These are phyloP conservation scores for Saraca asoca DNA, from an alignment of 331 rosid species.

Conservation along the genomic window DNA sequence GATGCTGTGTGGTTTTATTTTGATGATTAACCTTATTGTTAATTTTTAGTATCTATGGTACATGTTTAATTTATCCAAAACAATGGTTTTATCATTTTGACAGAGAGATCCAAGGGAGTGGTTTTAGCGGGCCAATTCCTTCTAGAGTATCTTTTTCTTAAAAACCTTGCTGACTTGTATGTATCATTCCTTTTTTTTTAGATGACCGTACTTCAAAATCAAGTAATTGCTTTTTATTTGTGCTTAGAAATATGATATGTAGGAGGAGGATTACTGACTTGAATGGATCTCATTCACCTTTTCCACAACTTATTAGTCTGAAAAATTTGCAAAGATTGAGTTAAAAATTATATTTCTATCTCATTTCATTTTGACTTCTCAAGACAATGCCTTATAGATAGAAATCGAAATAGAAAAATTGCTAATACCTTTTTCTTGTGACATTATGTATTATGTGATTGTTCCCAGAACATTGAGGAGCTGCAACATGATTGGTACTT, in stretches of 20 bases:
- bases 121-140: conserved; percentile 62
- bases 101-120: conserved; percentile 54
- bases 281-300: no score
- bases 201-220: no score
- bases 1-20: no score
- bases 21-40: conserved; percentile 31
- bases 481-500: conserved; percentile 51
- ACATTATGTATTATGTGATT: background rate
- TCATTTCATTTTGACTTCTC: background rate
- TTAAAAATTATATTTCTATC: background rate
- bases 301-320: conserved; percentile 35
- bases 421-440: background rate
- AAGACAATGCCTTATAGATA: background rate
- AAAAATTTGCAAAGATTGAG: conserved; percentile 37
- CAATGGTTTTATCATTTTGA: background rate
- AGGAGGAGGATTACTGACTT: no score
- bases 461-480: conserved; percentile 47
- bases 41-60: background rate
- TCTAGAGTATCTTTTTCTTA: no score
- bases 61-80: background rate
- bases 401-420: background rate
- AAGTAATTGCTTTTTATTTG: no score
- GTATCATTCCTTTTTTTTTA: no score
- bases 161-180: no score
- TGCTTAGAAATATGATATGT: no score